These are phyloP conservation scores for Umbelopsis sp. DNA, from an alignment of 371 early-diverging fungal genomes.

Conservation along the genomic window DNA sequence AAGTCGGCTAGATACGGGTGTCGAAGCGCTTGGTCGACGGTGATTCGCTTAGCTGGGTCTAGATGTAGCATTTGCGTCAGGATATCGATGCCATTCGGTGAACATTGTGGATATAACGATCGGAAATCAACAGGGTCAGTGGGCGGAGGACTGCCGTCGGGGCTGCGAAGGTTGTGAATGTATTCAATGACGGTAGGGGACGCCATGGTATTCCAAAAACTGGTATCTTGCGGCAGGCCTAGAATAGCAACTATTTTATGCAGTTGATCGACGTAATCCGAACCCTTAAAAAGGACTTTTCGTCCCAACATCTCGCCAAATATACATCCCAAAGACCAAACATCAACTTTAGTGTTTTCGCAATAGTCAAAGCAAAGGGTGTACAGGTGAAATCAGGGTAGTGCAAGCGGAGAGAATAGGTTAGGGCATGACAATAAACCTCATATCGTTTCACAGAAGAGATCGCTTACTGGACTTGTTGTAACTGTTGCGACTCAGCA, in stretches of 20 bases:
- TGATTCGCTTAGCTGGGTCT: slow-evolving; percentile 84
- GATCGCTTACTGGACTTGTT: slow-evolving; percentile 41
- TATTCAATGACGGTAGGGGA: slow-evolving; percentile 48
- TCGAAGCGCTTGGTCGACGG: slow-evolving; percentile 78
- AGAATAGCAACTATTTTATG: slow-evolving; percentile 91
- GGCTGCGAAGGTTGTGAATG: slow-evolving; percentile 48
- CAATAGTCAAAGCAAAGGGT: no score
- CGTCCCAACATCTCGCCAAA: slow-evolving; percentile 98
- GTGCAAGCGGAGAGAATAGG: neutral
- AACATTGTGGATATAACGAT: slow-evolving; percentile 53
- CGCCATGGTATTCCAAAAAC: slow-evolving; percentile 44
- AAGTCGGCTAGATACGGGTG: slow-evolving; percentile 80
- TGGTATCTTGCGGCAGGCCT: slow-evolving; percentile 91
- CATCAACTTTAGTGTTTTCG: slow-evolving; percentile 69
- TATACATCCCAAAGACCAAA: slow-evolving; percentile 99
- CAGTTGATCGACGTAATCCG: slow-evolving; percentile 94
- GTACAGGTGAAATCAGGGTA: neutral
- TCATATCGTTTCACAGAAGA: neutral
- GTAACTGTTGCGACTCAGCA: slow-evolving; percentile 43
- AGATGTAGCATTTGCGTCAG: slow-evolving; percentile 76
- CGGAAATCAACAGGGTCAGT: slow-evolving; percentile 46
- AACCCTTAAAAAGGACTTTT: slow-evolving; percentile 89
- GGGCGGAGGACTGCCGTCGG: slow-evolving; percentile 55
- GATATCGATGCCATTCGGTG: slow-evolving; percentile 74
- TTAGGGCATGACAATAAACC: neutral